Base-by-base conservation (phyloP, 208 protist species). In the Acanthamoeba castellanii region DNA sequence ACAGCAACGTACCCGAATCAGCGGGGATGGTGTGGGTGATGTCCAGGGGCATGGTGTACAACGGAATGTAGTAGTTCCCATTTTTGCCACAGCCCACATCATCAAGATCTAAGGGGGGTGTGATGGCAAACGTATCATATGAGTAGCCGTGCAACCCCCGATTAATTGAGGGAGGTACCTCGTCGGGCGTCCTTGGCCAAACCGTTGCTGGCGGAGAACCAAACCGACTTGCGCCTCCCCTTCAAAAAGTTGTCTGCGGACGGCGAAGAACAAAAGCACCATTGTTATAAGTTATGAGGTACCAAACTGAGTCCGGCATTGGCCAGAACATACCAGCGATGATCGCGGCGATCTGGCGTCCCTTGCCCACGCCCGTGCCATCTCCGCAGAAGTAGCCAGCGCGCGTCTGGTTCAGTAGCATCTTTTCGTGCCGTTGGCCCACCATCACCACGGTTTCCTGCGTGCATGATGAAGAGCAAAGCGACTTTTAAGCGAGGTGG, bases 371-470 rank as follows among this genome's bases (percentile, higher is more conserved):
- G 13, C 95, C 95, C 3, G 95, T 95, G 61, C 95, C 95, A 47
- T 96, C 95, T 55, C 95, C 95, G 22, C 95, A 59, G 92, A 96
- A 96, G 95, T 96, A 96, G 57, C 95, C 95, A 13, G 82, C 85
- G 70, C 95, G 94, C 16, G 6, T 68, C 6, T 91, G 81, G 61
- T 95, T 66, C 25, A 74, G 34, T 13, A 92, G 57, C 70, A 66
- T 84, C 52, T 78, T 57, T 64, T 95, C 68, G 76, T 96, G 95
- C 25, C 87, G 76, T 25, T 85, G 76, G 45, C 76, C 76, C 45
- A 85, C 76, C 76, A 85, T 85, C 27, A 85, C 47, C 45, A 85
- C 76, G 30, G 76, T 85, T 32, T 85, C 76, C 76, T 85, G 70
- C 20, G 14, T 20, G 5, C 6, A 34, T 1, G 34, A 42, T 78